Evolutionary conservation across 129 eudicot genomes (phyloP), one percentile per base, ranked within the genome.

Genomic region (Centaurea solstitialis): DNA sequence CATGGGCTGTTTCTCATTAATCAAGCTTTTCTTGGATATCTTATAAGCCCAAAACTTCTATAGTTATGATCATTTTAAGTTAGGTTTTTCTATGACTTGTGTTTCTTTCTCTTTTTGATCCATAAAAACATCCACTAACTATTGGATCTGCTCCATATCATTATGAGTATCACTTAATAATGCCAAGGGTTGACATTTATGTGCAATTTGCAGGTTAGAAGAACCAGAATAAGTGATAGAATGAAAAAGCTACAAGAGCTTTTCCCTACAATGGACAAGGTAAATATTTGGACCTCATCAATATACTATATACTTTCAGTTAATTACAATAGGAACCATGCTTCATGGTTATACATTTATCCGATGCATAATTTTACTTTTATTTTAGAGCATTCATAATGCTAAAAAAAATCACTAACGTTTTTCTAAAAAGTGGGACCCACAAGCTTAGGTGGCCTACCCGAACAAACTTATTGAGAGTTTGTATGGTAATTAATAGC

Each of bases 191-290:
- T 17, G 6, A 47, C 50, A 10, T 37, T 38, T 8, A 37, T 40
- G 45, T 59, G 77, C 18, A 28, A 81, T 79, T 67, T 81, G 39
- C 82, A 95, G 99, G 86, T 89, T 50, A 91, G 99, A 88, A 82
- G 99, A 84, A 95, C 90, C 12, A 84, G 87, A 47, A 95, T 95
- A 68, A 95, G 97, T 61, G 92, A 88, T 39, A 95, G 96, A 83
- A 91, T 95, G 99, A 91, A 84, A 86, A 93, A 89, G 76, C 88
- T 95, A 77, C 95, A 93, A 88, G 94, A 93, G 30, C 95, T 95
- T 74, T 93, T 93, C 39, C 99, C 99, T 21, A 81, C 81, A 37
- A 89, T 95, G 94, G 99, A 95, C 91, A 95, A 95, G 98, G 99
- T 95, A 87, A 67, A 10, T 69, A 57, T 69, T 78, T 41, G 43